Evolutionary conservation across 129 eudicot species (phyloP).

Genomic region (Flaveria bidentis): DNA sequence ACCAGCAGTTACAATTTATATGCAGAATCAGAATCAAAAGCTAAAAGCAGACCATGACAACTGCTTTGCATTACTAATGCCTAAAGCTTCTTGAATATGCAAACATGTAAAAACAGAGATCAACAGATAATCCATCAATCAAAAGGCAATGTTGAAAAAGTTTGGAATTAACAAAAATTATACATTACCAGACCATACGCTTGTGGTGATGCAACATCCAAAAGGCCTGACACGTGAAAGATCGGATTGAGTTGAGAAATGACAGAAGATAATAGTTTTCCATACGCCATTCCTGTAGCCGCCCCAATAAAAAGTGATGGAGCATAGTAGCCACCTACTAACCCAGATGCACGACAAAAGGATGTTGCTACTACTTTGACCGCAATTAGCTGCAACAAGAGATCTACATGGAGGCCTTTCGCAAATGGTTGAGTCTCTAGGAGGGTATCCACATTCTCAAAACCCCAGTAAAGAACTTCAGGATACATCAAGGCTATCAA

Average conservation of each 20-base stretch:
- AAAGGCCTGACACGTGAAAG: slow-evolving; percentile 52
- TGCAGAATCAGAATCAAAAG: background rate
- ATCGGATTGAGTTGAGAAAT: slow-evolving; percentile 51
- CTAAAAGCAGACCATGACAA: background rate
- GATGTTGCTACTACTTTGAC: slow-evolving; percentile 81
- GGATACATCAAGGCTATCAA: slow-evolving; percentile 85
- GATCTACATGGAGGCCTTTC: slow-evolving; percentile 63
- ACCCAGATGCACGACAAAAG: slow-evolving; percentile 82
- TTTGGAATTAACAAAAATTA: slow-evolving; percentile 3
- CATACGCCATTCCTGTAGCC: slow-evolving; percentile 97
- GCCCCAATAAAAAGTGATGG: slow-evolving; percentile 95
- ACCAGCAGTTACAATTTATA: background rate
- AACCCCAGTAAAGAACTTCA: slow-evolving; percentile 97
- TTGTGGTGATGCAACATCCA: slow-evolving; percentile 97
- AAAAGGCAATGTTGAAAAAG: slow-evolving; percentile 8
- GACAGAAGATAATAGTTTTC: slow-evolving; percentile 58
- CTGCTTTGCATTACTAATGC: background rate
- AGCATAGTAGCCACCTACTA: slow-evolving; percentile 97
- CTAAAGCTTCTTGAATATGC: background rate
- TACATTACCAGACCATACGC: slow-evolving; percentile 86
- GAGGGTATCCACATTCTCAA: slow-evolving; percentile 79
- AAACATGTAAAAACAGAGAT: background rate
- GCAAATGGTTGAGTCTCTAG: slow-evolving; percentile 77
- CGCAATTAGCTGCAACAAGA: slow-evolving; percentile 72
- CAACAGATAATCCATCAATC: background rate